Evolutionary conservation across 805 yeast species (phyloP), one percentile per base, ranked within the genome.

Genomic region (Ogataea sp.): DNA sequence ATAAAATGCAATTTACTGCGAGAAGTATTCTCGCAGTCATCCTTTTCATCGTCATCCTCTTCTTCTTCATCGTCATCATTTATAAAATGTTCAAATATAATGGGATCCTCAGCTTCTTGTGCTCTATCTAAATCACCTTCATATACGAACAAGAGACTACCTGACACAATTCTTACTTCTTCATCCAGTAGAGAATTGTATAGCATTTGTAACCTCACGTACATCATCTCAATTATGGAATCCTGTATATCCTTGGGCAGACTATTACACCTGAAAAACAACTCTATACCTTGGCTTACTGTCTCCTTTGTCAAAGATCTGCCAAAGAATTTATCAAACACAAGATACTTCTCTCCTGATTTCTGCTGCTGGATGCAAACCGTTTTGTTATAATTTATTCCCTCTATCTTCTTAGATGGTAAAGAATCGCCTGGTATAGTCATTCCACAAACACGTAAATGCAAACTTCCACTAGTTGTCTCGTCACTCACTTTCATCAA

Each of bases 361-460:
- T 47, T 25, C 7, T 24, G 4, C 11, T 35, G 16, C 3, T 28
- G 14, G 4, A 29, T 17, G 7, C 20, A 14, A 7, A 23, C 8
- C 14, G n/a, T 23, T 20, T 39, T 34, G 11, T 49, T 47, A 29
- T 36, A 43, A 36, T 44, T 48, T 10, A 26, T 14, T 13, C 37
- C 37, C 16, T 24, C 26, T 3, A 40, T 23, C 2, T 44, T 32
- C 15, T 30, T 17, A 7, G 47, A 53, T 6, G 59, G 51, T n/a
- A 52, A 40, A n/a, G 40, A 36, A 16, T 43, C 40, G 20, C 43
- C 40, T 7, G 40, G 32, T 1, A 81, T 58, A 44, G 79, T 80
- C 90, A 90, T 84, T 0, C 98, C 98, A 50, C 97, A 89, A 3
- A 90, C 75, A 43, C 98, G 65, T 46, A 82, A 78, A 15, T 78